phyloP scores from a whole-genome alignment of 208 protist genomes.

The Crithidia expoeki region DNA sequence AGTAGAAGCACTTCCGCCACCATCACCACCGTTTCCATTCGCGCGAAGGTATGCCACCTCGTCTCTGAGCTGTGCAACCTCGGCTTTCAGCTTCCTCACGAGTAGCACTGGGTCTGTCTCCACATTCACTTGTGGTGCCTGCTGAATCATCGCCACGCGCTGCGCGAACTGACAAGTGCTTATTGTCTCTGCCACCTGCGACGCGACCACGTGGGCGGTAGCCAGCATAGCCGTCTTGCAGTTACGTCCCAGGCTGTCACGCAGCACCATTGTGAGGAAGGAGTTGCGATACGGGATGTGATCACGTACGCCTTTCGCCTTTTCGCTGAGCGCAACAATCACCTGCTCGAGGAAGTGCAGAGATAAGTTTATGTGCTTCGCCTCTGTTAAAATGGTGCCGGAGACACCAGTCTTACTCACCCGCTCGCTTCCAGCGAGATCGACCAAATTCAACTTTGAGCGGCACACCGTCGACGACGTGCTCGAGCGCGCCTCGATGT shows the following conservation, averaged over 20 bases:
- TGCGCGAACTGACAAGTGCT: constrained; percentile 92
- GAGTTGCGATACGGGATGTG: constrained; percentile 96
- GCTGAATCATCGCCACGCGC: constrained; percentile 88
- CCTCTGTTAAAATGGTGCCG: constrained; percentile 72
- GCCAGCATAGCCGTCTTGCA: constrained; percentile 95
- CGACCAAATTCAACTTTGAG: constrained; percentile 89
- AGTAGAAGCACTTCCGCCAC: constrained; percentile 12
- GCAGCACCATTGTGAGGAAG: constrained; percentile 95
- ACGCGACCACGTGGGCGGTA: constrained; percentile 66
- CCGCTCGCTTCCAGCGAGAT: constrained; percentile 94
- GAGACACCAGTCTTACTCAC: constrained; percentile 86
- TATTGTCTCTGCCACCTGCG: constrained; percentile 82
- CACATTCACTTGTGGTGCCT: constrained; percentile 88
- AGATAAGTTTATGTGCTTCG: constrained; percentile 93
- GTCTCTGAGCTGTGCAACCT: constrained; percentile 88
- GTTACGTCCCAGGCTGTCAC: constrained; percentile 94
- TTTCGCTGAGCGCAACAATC: constrained; percentile 85
- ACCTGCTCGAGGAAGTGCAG: constrained; percentile 89
- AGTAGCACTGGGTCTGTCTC: constrained; percentile 91
- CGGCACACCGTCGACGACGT: constrained; percentile 57
- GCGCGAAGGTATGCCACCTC: constrained; percentile 81
- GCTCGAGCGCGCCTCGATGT: constrained; percentile 63
- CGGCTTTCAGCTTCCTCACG: constrained; percentile 87
- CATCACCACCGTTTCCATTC: constrained; percentile 36
- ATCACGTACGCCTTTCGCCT: constrained; percentile 75